Evolutionary conservation across 176 grass and related monocot genomes (phyloP).

Genomic region (Lolium rigidum): DNA sequence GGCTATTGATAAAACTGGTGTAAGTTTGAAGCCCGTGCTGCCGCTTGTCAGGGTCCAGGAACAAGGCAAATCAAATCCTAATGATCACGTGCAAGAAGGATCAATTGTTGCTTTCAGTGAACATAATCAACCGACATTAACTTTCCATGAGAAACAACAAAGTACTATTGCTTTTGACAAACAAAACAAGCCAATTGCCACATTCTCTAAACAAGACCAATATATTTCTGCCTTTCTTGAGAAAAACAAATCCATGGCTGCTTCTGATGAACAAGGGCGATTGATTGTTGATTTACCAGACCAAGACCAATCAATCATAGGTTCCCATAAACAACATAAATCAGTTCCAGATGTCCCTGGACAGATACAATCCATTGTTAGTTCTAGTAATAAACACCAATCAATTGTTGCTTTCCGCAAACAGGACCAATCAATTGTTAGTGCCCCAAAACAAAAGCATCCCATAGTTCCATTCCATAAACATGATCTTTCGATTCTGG

Average conservation of each 20-base stretch:
- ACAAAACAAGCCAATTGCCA: background rate
- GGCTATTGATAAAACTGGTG: constrained; percentile 21
- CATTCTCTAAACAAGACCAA: constrained; percentile 26
- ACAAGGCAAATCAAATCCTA: constrained; percentile 4
- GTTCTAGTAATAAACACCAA: constrained; percentile 25
- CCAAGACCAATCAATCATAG: constrained; percentile 31
- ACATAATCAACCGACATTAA: background rate
- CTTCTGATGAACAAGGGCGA: background rate
- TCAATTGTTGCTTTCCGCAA: constrained; percentile 42
- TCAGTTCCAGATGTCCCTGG: constrained; percentile 26
- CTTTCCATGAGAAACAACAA: constrained; percentile 22
- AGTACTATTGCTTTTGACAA: constrained; percentile 3
- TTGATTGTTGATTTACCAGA: constrained; percentile 10
- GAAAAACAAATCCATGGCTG: constrained; percentile 4
- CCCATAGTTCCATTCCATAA: constrained; percentile 21
- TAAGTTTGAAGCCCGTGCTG: constrained; percentile 27
- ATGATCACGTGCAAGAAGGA: constrained; percentile 16
- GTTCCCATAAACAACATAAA: constrained; percentile 31
- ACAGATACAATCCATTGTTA: constrained; percentile 30
- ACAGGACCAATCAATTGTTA: constrained; percentile 36
- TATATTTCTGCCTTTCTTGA: background rate
- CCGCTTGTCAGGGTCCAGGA: constrained; percentile 25
- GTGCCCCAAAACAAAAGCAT: background rate
- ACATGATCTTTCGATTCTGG: constrained; percentile 37
- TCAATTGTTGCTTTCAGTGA: constrained; percentile 1